phyloP scores from a whole-genome alignment of 2,329 filamentous ascomycete genomes.

The Fusarium equiseti region DNA sequence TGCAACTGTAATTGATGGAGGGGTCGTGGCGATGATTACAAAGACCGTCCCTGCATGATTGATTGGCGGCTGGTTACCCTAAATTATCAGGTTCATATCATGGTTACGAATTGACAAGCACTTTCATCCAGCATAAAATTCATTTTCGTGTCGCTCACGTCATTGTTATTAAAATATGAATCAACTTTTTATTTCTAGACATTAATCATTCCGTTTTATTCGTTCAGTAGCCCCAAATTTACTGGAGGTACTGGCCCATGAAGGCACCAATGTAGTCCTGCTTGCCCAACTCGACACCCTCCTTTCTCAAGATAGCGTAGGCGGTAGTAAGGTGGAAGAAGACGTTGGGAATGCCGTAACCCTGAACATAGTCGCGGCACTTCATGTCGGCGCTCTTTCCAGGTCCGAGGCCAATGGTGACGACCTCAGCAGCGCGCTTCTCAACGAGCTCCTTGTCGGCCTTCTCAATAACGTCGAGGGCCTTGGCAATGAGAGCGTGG shows the following conservation, averaged over 20 bases:
- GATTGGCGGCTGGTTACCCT: constrained; percentile 24
- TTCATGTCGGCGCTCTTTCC: constrained; percentile 44
- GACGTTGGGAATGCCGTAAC: constrained; percentile 68
- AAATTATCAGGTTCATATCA: not conserved
- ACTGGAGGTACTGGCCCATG: constrained; percentile 45
- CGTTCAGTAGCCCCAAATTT: not conserved
- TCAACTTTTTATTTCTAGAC: not conserved
- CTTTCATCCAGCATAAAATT: not conserved
- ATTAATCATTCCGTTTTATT: constrained; percentile 22
- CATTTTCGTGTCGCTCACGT: not conserved
- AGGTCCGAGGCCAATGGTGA: constrained; percentile 51
- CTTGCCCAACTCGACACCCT: constrained; percentile 74
- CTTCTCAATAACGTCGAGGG: constrained; percentile 49
- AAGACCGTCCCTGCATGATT: not conserved
- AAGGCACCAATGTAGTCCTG: constrained; percentile 61
- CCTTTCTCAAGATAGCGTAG: constrained; percentile 71
- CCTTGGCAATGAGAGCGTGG: constrained; percentile 51
- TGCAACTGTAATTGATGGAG: constrained; percentile 28
- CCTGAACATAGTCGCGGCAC: constrained; percentile 58
- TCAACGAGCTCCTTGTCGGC: constrained; percentile 53
- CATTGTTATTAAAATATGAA: not conserved
- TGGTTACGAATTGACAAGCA: not conserved
- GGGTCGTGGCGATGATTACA: constrained; percentile 35
- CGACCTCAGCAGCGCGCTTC: constrained; percentile 44
- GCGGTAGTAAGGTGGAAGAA: constrained; percentile 72